Evolutionary conservation across 306 rosid species (phyloP).

Genomic region (Trifolium repens): DNA sequence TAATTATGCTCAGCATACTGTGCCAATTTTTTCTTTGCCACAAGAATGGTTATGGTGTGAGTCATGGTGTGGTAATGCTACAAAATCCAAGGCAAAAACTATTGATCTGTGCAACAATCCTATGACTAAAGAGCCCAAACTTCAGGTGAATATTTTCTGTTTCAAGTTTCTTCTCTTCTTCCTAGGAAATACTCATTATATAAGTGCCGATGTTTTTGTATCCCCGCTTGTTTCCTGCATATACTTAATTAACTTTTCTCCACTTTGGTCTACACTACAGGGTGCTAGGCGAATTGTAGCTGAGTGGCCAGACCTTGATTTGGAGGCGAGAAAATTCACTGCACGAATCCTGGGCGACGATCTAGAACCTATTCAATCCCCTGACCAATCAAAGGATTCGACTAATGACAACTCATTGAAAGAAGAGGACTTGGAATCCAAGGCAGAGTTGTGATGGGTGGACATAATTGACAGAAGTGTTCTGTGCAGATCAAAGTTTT

Average conservation of each 20-base stretch:
- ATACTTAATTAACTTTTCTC: conserved; percentile 24
- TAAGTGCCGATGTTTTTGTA: conserved; percentile 5
- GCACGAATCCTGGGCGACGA: conserved; percentile 77
- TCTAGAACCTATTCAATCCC: conserved; percentile 53
- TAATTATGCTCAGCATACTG: conserved; percentile 96
- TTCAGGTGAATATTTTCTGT: conserved; percentile 62
- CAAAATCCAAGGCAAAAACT: conserved; percentile 92
- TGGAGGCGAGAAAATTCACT: conserved; percentile 85
- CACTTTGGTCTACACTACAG: conserved; percentile 44
- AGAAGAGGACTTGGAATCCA: conserved; percentile 68
- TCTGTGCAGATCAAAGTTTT: conserved; percentile 4
- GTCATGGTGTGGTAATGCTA: conserved; percentile 99
- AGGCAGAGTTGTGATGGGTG: conserved; percentile 70
- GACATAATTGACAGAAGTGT: conserved; percentile 6
- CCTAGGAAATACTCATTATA: conserved; percentile 20
- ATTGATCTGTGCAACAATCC: conserved; percentile 99
- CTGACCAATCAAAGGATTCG: conserved; percentile 44
- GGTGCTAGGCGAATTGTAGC: conserved; percentile 94
- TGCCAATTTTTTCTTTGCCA: conserved; percentile 92
- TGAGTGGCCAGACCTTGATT: conserved; percentile 94
- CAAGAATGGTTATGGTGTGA: conserved; percentile 99
- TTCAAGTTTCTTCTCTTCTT: conserved; percentile 10
- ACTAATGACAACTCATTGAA: conserved; percentile 35
- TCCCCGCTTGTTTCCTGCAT: conserved; percentile 2
- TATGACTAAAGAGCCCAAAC: conserved; percentile 99